Evolutionary conservation across 768 basidiomycete genomes (phyloP).

Genomic region (Naganishia kalamii): DNA sequence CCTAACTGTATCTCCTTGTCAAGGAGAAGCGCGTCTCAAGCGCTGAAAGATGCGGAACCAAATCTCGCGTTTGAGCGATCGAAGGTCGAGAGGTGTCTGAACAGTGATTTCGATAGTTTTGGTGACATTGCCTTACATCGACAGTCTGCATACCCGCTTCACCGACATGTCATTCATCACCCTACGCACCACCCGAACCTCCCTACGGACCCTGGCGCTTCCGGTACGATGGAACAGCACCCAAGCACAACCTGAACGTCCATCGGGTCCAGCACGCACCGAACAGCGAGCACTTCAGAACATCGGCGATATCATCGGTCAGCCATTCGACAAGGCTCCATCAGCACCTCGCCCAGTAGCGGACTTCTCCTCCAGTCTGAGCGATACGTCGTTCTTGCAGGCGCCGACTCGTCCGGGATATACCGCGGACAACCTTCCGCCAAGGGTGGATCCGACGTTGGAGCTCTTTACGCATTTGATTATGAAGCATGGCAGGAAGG

Average conservation of each 20-base stretch:
- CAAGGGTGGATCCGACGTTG: constrained; percentile 38
- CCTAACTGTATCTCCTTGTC: neutral
- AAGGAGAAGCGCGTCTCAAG: neutral
- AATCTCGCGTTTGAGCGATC: neutral
- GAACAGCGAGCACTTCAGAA: neutral
- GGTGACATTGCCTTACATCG: no score
- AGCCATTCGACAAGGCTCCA: neutral
- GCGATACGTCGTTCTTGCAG: constrained; percentile 5
- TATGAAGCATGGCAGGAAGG: constrained; percentile 45
- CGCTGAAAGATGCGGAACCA: neutral
- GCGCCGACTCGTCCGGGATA: constrained; percentile 28
- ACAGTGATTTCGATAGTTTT: neutral
- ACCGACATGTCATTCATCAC: neutral
- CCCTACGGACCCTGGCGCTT: neutral
- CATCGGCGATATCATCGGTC: constrained; percentile 11
- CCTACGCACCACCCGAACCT: neutral
- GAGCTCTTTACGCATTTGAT: constrained; percentile 43
- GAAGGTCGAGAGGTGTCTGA: neutral
- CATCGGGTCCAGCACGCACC: constrained; percentile 1
- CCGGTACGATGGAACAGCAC: constrained; percentile 13
- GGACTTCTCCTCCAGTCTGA: neutral
- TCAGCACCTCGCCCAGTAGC: neutral
- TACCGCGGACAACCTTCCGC: constrained; percentile 32
- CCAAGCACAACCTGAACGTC: neutral
- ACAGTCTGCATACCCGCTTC: no score